These are phyloP conservation scores for Botrytis hyacinthi DNA, from an alignment of 2,329 filamentous ascomycete species.

Conservation along the genomic window DNA sequence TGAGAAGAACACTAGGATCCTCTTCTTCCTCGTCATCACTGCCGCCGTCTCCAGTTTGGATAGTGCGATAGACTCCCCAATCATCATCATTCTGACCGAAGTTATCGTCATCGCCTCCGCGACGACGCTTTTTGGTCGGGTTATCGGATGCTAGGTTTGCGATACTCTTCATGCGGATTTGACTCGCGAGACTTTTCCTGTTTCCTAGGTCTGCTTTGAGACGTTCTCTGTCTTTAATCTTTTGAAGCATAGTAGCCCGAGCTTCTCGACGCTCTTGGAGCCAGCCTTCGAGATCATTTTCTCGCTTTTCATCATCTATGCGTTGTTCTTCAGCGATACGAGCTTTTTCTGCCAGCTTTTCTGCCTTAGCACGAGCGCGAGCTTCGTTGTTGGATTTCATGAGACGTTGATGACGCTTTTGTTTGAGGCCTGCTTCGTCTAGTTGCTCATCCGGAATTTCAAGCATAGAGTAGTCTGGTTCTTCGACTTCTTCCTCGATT, in stretches of 20 bases:
- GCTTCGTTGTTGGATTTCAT: conserved; percentile 96
- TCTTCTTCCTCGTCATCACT: conserved; percentile 94
- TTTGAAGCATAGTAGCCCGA: conserved; percentile 68
- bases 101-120: conserved; percentile 89
- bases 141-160: conserved; percentile 92
- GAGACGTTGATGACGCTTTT: conserved; percentile 87
- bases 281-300: conserved; percentile 84
- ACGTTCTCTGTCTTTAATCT: conserved; percentile 89
- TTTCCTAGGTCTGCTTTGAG: conserved; percentile 94
- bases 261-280: conserved; percentile 76
- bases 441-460: conserved; percentile 89
- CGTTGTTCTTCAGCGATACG: conserved; percentile 79
- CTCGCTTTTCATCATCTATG: conserved; percentile 76
- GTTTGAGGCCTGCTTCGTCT: conserved; percentile 85
- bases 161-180: conserved; percentile 97
- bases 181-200: conserved; percentile 90
- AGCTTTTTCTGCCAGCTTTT: conserved; percentile 91
- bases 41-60: conserved; percentile 77
- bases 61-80: conserved; percentile 94
- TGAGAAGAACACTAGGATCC: conserved; percentile 72
- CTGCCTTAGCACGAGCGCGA: conserved; percentile 86
- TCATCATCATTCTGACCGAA: conserved; percentile 97
- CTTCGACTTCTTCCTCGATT: conserved; percentile 75
- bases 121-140: conserved; percentile 77
- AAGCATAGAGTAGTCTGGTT: conserved; percentile 81